Conservation (phyloP, 495 filamentous ascomycete species). For the Lentithecium fluviatile region DNA sequence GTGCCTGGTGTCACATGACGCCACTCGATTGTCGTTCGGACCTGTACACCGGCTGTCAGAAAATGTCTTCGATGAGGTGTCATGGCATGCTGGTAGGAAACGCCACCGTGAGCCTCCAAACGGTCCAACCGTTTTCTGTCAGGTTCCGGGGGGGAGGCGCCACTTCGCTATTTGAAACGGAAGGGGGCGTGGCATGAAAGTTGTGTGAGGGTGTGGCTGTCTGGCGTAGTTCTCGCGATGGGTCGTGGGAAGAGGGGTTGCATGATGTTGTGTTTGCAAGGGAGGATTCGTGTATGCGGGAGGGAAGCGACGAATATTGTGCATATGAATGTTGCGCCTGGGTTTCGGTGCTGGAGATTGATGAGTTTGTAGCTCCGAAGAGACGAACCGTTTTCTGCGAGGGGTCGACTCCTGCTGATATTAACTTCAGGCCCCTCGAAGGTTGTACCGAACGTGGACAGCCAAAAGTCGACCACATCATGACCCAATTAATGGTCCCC, state of each 20-base stretch:
- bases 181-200: not conserved
- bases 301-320: not conserved
- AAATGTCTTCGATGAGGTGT: not conserved
- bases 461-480: too few species aligned
- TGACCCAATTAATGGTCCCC: too few species aligned
- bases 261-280: not conserved
- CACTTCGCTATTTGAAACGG: slow-evolving; percentile 22
- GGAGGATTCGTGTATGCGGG: not conserved
- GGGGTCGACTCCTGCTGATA: too few species aligned
- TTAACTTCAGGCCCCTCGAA: too few species aligned
- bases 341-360: too few species aligned
- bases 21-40: not conserved
- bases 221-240: not conserved
- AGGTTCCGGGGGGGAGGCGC: not conserved
- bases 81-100: not conserved
- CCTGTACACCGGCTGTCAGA: not conserved
- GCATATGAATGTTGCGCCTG: not conserved
- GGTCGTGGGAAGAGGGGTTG: not conserved
- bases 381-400: too few species aligned
- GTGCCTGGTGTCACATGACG: not conserved
- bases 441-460: too few species aligned
- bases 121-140: not conserved
- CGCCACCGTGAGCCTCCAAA: not conserved
- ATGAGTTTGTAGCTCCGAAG: too few species aligned
- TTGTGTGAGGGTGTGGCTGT: not conserved